Percentiles rank a stretch among this genome's conserved stretches.
Evolutionary conservation across 139 green algal genomes (phyloP).

Genomic region (Closterium sp.): DNA sequence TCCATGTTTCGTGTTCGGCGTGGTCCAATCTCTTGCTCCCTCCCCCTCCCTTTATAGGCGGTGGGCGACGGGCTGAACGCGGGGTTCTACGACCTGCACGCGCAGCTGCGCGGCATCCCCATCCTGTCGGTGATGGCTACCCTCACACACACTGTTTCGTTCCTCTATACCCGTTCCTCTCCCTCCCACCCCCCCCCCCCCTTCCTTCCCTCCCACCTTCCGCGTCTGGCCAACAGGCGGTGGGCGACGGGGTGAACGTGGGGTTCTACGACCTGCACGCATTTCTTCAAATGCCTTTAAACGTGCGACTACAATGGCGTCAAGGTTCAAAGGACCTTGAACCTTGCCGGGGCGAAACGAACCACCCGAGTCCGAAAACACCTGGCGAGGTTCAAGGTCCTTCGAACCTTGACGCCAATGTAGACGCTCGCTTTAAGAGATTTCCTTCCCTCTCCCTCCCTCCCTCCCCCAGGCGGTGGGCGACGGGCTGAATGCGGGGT

Average conservation of each 20-base stretch:
- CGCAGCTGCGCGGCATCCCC: conserved; percentile 29
- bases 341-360: too few relatives aligned
- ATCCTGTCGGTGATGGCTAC: conserved; percentile 44
- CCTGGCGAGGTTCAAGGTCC: too few relatives aligned
- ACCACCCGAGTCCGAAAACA: too few relatives aligned
- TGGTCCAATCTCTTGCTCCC: not conserved
- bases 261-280: conserved; percentile 50
- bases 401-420: too few relatives aligned
- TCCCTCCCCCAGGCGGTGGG: conserved; percentile 40
- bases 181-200: not conserved
- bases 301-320: too few relatives aligned
- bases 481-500: conserved; percentile 41
- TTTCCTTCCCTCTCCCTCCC: not conserved
- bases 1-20: not conserved
- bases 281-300: not conserved
- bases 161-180: not conserved
- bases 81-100: conserved; percentile 49
- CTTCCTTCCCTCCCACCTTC: not conserved
- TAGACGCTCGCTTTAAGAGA: too few relatives aligned
- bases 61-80: conserved; percentile 47
- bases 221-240: conserved; percentile 3
- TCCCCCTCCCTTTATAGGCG: too few relatives aligned
- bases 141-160: too few relatives aligned
- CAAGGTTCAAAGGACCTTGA: too few relatives aligned
- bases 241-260: conserved; percentile 47